Evolutionary conservation across 2,329 filamentous ascomycete genomes (phyloP), one percentile per base, ranked within the genome.

Genomic region (Dactylonectria macrodidyma): DNA sequence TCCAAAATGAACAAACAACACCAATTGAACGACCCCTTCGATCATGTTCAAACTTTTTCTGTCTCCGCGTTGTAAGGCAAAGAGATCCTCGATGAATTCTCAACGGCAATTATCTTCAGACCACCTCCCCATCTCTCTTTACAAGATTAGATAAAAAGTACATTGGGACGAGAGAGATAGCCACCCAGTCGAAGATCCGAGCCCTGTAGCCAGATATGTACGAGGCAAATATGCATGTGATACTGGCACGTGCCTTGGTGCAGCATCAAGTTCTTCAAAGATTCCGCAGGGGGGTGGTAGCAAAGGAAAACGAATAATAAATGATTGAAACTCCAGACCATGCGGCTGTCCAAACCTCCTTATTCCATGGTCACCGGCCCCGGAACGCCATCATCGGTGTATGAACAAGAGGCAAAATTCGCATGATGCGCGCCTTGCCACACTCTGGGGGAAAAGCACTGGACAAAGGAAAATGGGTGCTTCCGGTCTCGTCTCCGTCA

Each of bases 331-430:
- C 74, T 74, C 74, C 74, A 47, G 64, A 66, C 74, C 71, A 73
- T 73, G 73, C 52, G 62, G 71, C 34, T 63, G 59, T 65, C 61
- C 66, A 51, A 59, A 41, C 44, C 71, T 61, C 61, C 58, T 55
- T 55, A 52, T 66, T 61, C 60, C 66, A 66, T 68, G 67, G 71
- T 67, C 68, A 52, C 65, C 64, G 30, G 61, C 68, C 64, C 61
- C 62, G 51, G 33, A 76, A 75, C 74, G 73, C 74, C 74, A 48
- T 41, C 70, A 65, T 65, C 69, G 68, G 66, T 75, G 66, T 59
- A 71, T 72, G 51, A 50, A 60, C 41, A 41, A 62, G 36, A 52
- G 34, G 60, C 52, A 41, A 51, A 63, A 61, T 64, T 6, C 62
- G 52, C 50, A 64, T 16, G 48, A 57, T 50, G 33, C 56, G 50